Percentiles rank a stretch among this genome's conserved stretches.
Conservation (phyloP, 805 yeast species). For the Candida xyloterini region DNA sequence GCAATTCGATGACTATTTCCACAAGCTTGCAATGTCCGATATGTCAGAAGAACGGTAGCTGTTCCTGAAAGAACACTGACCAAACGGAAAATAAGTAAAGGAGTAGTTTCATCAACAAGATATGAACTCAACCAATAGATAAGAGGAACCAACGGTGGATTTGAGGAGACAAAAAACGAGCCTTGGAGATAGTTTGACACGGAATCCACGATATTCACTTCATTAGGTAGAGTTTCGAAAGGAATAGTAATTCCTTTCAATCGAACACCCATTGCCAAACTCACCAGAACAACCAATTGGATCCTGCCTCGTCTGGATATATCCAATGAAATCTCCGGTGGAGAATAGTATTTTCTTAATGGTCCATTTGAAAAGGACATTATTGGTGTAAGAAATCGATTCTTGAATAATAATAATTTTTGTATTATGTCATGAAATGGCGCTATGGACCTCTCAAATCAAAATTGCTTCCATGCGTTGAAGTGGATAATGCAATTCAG, state of each 20-base stretch:
- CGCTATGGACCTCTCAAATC: too few species aligned
- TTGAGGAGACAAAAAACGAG: slow-evolving; percentile 66
- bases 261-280: slow-evolving; percentile 53
- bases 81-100: slow-evolving; percentile 54
- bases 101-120: slow-evolving; percentile 58
- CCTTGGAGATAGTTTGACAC: slow-evolving; percentile 75
- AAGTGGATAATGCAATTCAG: too few species aligned
- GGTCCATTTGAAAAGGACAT: slow-evolving; percentile 11
- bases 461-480: too few species aligned
- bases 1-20: slow-evolving; percentile 53
- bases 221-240: slow-evolving; percentile 81
- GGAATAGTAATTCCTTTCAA: slow-evolving; percentile 60
- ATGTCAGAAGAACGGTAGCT: slow-evolving; percentile 49
- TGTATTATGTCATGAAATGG: too few species aligned
- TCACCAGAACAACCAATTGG: slow-evolving; percentile 14
- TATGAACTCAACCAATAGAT: slow-evolving; percentile 42
- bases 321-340: neutral
- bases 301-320: slow-evolving; percentile 11
- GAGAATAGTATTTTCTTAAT: slow-evolving; percentile 7
- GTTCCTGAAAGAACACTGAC: slow-evolving; percentile 57
- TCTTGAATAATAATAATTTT: too few species aligned
- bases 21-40: slow-evolving; percentile 50
- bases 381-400: neutral
- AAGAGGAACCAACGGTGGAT: slow-evolving; percentile 80
- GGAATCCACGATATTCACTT: slow-evolving; percentile 87